Evolutionary conservation across 2,329 filamentous ascomycete species (phyloP), one percentile per base, ranked within the genome.

Genomic region (Diaporthe aspalathi): DNA sequence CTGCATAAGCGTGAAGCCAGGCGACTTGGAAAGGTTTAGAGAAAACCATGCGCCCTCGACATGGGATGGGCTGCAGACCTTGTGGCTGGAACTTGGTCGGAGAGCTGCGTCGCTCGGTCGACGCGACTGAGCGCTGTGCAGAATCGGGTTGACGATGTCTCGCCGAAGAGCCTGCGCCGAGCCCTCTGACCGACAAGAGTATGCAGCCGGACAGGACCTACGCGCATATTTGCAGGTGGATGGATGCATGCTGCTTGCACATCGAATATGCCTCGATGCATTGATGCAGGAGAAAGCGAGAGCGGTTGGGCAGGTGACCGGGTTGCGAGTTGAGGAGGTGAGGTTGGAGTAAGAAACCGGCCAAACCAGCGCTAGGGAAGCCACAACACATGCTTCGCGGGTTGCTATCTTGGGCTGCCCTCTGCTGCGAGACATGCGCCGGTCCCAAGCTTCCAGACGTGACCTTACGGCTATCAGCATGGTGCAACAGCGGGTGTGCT

Each of bases 401-500:
- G 9, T 20, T 56, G n/a, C 35, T n/a, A 27, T 24, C 12, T 27
- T 6, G n/a, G 56, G 38, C 43, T 45, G 54, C 24, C n/a, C n/a
- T 2, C 56, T 45, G 38, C 40, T 5, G 57, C 49, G 43, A 49
- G 40, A 49, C 57, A 63, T 47, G 22, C 43, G 43, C 20, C 43
- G n/a, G n/a, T n/a, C n/a, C n/a, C n/a, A n/a, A n/a, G n/a, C n/a
- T n/a, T n/a, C 11, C 11, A 63, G 22, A 27, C 57, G 47, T 35
- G 24, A 17, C 45, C 57, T 65, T 16, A 32, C 40, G 57, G 57
- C 27, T 35, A 63, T 63, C 57, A 63, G n/a, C 57, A 63, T 65
- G 29, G 60, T 50, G 60, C n/a, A 45, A 65, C 60, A 49, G 29
- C 57, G 57, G 57, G 57, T 63, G 57, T 63, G 57, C 49, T 35